These are phyloP conservation scores for Trypanosoma grayi DNA, from an alignment of 208 protist species.

Conservation along the genomic window DNA sequence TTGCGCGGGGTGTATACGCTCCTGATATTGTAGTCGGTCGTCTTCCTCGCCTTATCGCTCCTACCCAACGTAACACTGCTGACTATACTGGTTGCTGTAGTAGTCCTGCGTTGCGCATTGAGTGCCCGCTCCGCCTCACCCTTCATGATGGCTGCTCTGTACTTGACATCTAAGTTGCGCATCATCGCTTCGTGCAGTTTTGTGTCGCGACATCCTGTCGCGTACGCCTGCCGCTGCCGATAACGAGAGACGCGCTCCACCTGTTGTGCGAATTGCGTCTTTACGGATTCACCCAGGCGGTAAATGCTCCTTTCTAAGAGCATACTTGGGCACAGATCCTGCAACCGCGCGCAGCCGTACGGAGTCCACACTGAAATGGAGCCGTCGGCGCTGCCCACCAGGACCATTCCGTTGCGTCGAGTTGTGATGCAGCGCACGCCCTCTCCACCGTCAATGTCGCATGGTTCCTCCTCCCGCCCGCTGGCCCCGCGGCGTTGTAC, in stretches of 20 bases:
- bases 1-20: too few relatives aligned
- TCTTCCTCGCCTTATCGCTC: too few relatives aligned
- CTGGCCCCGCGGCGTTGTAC: slow-evolving; percentile 38
- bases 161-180: slow-evolving; percentile 25
- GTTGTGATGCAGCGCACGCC: slow-evolving; percentile 45
- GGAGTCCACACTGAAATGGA: slow-evolving; percentile 68
- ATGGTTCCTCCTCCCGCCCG: slow-evolving; percentile 19
- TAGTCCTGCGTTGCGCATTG: background rate
- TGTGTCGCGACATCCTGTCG: background rate
- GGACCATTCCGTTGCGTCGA: slow-evolving; percentile 65
- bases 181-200: slow-evolving; percentile 24
- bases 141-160: slow-evolving; percentile 18
- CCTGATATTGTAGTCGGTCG: too few relatives aligned
- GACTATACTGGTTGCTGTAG: too few relatives aligned
- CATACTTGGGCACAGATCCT: slow-evolving; percentile 55
- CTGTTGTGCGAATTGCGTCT: slow-evolving; percentile 43
- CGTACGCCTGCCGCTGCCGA: slow-evolving; percentile 35
- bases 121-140: background rate
- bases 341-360: slow-evolving; percentile 57
- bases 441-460: slow-evolving; percentile 6
- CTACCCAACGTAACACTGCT: too few relatives aligned
- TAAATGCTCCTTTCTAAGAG: slow-evolving; percentile 39
- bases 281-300: slow-evolving; percentile 37
- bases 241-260: slow-evolving; percentile 30
- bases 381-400: slow-evolving; percentile 62